Percentiles rank a stretch among this genome's conserved stretches.
Evolutionary conservation across 2,329 filamentous ascomycete genomes (phyloP).

Genomic region (Xylaria sp.): DNA sequence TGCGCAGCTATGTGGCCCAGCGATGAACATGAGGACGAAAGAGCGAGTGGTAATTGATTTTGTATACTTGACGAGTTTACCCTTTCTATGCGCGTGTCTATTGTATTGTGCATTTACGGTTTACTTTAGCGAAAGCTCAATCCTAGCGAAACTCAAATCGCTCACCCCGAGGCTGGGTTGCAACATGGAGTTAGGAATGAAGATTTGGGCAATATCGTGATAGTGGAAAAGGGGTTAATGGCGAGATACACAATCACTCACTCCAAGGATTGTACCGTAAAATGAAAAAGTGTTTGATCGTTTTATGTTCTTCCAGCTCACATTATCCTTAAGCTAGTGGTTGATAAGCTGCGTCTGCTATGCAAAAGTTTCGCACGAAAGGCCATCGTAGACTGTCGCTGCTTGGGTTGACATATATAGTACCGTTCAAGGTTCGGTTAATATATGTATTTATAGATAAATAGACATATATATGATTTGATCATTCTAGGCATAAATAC

Average conservation of each 20-base stretch:
- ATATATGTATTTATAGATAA: too few species aligned
- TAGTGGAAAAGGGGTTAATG: constrained; percentile 19
- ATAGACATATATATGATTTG: too few species aligned
- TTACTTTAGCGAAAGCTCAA: constrained; percentile 15
- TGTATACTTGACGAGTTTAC: constrained; percentile 35
- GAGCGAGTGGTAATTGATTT: constrained; percentile 24
- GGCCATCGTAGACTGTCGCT: not conserved
- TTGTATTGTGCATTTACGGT: constrained; percentile 27
- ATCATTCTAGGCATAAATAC: too few species aligned
- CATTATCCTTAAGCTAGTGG: not conserved
- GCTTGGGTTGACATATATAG: not conserved
- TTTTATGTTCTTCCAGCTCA: constrained; percentile 14
- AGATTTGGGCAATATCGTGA: constrained; percentile 27
- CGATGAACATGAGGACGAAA: constrained; percentile 18
- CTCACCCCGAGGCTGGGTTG: not conserved
- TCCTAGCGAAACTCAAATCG: constrained; percentile 15
- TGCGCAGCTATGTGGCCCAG: constrained; percentile 10
- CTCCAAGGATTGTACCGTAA: constrained; percentile 45
- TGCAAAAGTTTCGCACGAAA: not conserved
- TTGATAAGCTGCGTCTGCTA: not conserved
- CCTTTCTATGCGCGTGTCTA: constrained; percentile 17
- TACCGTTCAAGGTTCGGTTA: too few species aligned
- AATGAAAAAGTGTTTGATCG: constrained; percentile 47
- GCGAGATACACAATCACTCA: constrained; percentile 41
- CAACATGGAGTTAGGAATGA: constrained; percentile 25